phyloP scores from a whole-genome alignment of 495 filamentous ascomycete species.

The Neurospora tetrasperma region DNA sequence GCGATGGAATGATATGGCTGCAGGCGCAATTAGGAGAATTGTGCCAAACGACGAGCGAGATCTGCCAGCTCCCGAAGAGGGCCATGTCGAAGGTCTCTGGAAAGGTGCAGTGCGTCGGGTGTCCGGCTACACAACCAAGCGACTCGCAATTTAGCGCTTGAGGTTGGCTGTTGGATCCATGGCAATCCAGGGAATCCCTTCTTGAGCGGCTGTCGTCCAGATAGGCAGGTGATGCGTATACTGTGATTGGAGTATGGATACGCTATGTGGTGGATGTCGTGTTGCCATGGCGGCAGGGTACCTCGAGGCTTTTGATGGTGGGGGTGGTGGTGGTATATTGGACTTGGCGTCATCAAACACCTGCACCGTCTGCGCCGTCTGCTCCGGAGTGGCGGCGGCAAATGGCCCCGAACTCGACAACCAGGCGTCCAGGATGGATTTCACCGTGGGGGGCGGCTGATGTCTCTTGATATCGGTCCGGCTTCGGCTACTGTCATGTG shows the following conservation, averaged over 20 bases:
- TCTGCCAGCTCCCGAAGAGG: not conserved
- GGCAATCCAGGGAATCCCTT: not conserved
- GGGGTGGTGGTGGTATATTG: not conserved
- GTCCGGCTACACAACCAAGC: not conserved
- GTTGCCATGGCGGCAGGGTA: slow-evolving; percentile 3
- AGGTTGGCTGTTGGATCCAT: not conserved
- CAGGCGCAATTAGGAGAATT: slow-evolving; percentile 15
- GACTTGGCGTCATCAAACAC: not conserved
- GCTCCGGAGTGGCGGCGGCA: not conserved
- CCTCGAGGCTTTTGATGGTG: not conserved
- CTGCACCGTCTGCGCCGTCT: not conserved
- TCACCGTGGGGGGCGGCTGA: not conserved
- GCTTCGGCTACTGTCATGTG: not conserved
- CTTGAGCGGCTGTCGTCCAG: slow-evolving; percentile 1
- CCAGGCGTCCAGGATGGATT: not conserved
- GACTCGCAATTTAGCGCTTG: not conserved
- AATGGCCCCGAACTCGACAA: not conserved
- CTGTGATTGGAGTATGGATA: not conserved
- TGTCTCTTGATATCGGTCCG: not conserved
- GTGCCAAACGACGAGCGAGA: slow-evolving; percentile 4
- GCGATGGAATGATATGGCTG: slow-evolving; percentile 1
- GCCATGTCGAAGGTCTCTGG: not conserved
- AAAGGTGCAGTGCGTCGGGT: not conserved
- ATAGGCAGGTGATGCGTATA: not conserved
- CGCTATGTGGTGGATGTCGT: slow-evolving; percentile 1